phyloP scores from a whole-genome alignment of 345 rosid genomes.

The Syzygium jambos region DNA sequence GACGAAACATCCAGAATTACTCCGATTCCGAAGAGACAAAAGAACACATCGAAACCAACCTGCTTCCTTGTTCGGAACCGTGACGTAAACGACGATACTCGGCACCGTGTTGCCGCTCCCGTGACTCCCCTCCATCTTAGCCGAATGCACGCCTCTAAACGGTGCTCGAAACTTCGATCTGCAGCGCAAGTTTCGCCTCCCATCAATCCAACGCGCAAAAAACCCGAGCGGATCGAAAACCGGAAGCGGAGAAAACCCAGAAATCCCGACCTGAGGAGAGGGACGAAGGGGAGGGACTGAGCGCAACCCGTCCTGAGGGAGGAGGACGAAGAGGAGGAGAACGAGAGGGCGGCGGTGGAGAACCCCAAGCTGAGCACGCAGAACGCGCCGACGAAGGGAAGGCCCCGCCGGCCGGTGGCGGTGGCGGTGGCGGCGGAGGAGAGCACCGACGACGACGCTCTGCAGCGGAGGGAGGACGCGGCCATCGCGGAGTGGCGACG shows the following conservation, averaged over 20 bases:
- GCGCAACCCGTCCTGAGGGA: conserved; percentile 42
- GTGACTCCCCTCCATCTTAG: conserved; percentile 48
- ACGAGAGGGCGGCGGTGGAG: conserved; percentile 35
- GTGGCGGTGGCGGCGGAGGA: conserved; percentile 20
- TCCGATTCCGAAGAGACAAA: neutral
- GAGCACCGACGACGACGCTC: conserved; percentile 9
- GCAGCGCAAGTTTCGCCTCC: neutral
- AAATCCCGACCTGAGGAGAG: conserved; percentile 34
- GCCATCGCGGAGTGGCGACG: conserved; percentile 3
- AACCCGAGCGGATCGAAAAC: neutral
- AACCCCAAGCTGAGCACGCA: conserved; percentile 65
- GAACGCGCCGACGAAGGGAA: conserved; percentile 57
- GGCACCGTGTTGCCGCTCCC: conserved; percentile 48
- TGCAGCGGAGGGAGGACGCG: conserved; percentile 7
- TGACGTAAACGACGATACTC: conserved; percentile 78
- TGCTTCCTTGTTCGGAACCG: conserved; percentile 84
- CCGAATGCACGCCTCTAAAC: conserved; percentile 8
- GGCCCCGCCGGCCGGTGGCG: conserved; percentile 39
- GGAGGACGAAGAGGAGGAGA: conserved; percentile 19
- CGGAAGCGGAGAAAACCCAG: neutral
- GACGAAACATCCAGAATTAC: neutral
- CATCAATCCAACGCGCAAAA: neutral
- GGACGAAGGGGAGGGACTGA: conserved; percentile 40
- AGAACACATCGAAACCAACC: conserved; percentile 22
- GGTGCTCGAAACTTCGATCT: conserved; percentile 49